Percentiles rank a stretch among this genome's conserved stretches.
Evolutionary conservation across 441 rosid genomes (phyloP).

Genomic region (Adansonia grandidieri): DNA sequence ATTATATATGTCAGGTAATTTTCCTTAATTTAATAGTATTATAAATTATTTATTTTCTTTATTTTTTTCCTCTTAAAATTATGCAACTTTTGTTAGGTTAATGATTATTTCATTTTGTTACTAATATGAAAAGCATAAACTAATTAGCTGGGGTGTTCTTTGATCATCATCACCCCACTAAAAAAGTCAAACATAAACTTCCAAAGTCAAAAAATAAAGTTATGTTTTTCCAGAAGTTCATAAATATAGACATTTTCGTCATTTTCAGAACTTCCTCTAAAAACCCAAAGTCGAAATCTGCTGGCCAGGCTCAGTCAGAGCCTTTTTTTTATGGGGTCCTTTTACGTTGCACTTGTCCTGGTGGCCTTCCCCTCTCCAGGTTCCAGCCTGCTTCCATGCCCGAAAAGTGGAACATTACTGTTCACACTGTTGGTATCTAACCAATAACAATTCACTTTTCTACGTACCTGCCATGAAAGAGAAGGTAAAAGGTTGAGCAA

Average conservation of each 20-base stretch:
- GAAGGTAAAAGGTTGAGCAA: too few relatives aligned
- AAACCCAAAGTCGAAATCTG: conserved; percentile 18
- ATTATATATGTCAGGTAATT: too few relatives aligned
- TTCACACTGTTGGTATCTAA: background rate
- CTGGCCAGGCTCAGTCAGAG: conserved; percentile 12
- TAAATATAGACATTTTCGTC: conserved; percentile 42
- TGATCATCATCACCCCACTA: background rate
- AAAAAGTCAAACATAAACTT: background rate
- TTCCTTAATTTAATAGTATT: background rate
- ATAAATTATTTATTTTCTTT: background rate
- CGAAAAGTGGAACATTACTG: background rate
- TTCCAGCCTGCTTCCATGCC: background rate
- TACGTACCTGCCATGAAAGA: too few relatives aligned
- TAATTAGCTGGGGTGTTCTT: background rate
- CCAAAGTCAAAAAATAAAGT: background rate
- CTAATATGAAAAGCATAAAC: background rate
- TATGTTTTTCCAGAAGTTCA: background rate
- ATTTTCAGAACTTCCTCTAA: conserved; percentile 25
- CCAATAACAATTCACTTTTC: background rate
- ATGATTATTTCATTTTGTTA: conserved; percentile 7
- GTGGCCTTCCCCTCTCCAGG: background rate
- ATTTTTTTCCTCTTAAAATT: background rate
- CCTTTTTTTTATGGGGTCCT: background rate
- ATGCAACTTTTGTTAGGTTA: conserved; percentile 14
- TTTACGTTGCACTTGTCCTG: background rate